Evolutionary conservation across 805 yeast species (phyloP).

Genomic region (Osmozyma mogii): DNA sequence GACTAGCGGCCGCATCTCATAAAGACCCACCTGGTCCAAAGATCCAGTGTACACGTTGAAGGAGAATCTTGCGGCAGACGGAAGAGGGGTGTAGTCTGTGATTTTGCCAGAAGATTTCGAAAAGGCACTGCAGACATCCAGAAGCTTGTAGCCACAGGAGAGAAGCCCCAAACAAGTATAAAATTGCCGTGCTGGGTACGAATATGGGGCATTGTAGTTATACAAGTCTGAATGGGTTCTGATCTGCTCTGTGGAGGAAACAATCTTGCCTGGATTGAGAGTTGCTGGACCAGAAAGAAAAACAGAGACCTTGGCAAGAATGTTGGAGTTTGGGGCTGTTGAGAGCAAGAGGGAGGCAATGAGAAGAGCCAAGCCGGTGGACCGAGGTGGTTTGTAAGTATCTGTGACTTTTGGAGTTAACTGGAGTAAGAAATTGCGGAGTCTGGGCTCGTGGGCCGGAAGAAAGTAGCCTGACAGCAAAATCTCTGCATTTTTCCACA

Average conservation of each 20-base stretch:
- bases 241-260: conserved; percentile 13
- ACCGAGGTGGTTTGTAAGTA: conserved; percentile 24
- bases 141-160: conserved; percentile 21
- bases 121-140: conserved; percentile 9
- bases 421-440: conserved; percentile 7
- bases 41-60: conserved; percentile 29
- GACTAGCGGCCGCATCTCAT: conserved; percentile 32
- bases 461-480: conserved; percentile 6
- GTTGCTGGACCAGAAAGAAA: conserved; percentile 36
- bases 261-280: conserved; percentile 27
- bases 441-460: conserved; percentile 2
- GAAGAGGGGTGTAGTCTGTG: conserved; percentile 13
- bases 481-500: conserved; percentile 7
- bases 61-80: conserved; percentile 18
- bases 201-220: conserved; percentile 21
- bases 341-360: conserved; percentile 17
- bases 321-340: conserved; percentile 12
- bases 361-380: conserved; percentile 28
- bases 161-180: conserved; percentile 20
- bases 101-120: conserved; percentile 14
- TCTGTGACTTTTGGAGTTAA: conserved; percentile 19
- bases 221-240: conserved; percentile 30
- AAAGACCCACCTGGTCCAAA: conserved; percentile 34
- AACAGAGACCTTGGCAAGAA: conserved; percentile 20
- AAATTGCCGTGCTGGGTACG: conserved; percentile 19